Conservation (phyloP, 1,284 basidiomycete species). For the Mycosarcoma maydis region DNA sequence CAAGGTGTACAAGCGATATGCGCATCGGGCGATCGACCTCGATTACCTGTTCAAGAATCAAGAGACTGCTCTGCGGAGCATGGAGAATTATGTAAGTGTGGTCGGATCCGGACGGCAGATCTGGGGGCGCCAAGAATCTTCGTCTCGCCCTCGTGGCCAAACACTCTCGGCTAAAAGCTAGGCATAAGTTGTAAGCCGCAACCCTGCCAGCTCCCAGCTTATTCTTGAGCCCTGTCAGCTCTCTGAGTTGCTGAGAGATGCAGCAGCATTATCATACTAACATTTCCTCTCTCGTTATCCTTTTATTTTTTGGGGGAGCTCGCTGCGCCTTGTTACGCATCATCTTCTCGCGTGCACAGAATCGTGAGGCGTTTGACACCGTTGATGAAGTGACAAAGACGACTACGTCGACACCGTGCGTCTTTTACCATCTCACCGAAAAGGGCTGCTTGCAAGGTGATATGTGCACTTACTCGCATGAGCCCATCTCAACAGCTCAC, state of each 20-base stretch:
- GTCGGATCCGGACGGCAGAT: too few species aligned
- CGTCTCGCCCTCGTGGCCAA: too few species aligned
- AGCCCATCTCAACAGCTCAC: slow-evolving; percentile 4
- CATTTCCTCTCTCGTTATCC: too few species aligned
- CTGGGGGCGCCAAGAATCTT: too few species aligned
- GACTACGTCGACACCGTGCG: slow-evolving; percentile 6
- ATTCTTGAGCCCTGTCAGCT: too few species aligned
- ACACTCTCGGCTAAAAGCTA: too few species aligned
- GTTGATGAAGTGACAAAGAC: not conserved
- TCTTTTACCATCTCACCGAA: slow-evolving; percentile 26
- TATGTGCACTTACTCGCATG: slow-evolving; percentile 28
- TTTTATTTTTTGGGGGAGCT: too few species aligned
- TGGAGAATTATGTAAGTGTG: slow-evolving; percentile 20
- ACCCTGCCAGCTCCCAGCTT: too few species aligned
- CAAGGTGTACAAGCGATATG: slow-evolving; percentile 15
- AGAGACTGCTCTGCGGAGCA: not conserved
- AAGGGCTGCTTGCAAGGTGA: slow-evolving; percentile 1
- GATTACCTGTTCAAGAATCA: slow-evolving; percentile 36
- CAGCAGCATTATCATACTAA: too few species aligned
- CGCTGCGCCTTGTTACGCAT: too few species aligned
- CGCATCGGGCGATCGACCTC: slow-evolving; percentile 32
- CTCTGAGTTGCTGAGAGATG: too few species aligned
- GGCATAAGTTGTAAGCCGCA: too few species aligned
- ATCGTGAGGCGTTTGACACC: slow-evolving; percentile 3
- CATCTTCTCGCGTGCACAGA: slow-evolving; percentile 1